These are phyloP conservation scores for Curvularia spicifera DNA, from an alignment of 2,329 filamentous ascomycete genomes.

Conservation along the genomic window DNA sequence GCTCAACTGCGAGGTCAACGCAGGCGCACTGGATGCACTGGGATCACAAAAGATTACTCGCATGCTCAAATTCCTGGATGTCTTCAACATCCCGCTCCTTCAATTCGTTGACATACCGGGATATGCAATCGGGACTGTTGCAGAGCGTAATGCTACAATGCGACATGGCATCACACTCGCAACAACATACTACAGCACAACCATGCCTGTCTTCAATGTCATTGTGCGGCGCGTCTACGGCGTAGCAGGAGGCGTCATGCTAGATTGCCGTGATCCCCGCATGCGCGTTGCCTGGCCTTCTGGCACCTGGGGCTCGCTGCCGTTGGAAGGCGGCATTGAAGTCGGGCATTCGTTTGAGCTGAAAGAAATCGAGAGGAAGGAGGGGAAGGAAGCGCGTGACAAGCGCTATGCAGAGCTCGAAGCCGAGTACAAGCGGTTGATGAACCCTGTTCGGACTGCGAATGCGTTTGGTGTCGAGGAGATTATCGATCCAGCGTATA, in stretches of 20 bases:
- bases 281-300: slow-evolving; percentile 69
- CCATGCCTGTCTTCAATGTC: slow-evolving; percentile 68
- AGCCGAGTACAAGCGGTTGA: slow-evolving; percentile 65
- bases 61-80: slow-evolving; percentile 68
- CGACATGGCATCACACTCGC: slow-evolving; percentile 67
- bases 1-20: slow-evolving; percentile 65
- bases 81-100: slow-evolving; percentile 69
- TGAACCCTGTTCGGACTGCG: slow-evolving; percentile 70
- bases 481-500: slow-evolving; percentile 68
- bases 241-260: slow-evolving; percentile 69
- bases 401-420: slow-evolving; percentile 64
- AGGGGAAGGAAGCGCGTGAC: slow-evolving; percentile 56
- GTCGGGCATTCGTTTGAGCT: slow-evolving; percentile 67
- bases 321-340: slow-evolving; percentile 69
- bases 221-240: slow-evolving; percentile 67
- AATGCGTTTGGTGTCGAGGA: slow-evolving; percentile 70
- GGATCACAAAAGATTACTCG: slow-evolving; percentile 67
- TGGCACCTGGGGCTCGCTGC: slow-evolving; percentile 67
- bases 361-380: slow-evolving; percentile 59
- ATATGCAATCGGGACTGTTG: slow-evolving; percentile 68
- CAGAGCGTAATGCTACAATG: slow-evolving; percentile 69
- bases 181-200: slow-evolving; percentile 67
- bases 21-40: slow-evolving; percentile 66
- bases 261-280: slow-evolving; percentile 66
- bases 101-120: slow-evolving; percentile 68